Evolutionary conservation across 2,329 filamentous ascomycete species (phyloP).

Genomic region (Juglanconis juglandina): DNA sequence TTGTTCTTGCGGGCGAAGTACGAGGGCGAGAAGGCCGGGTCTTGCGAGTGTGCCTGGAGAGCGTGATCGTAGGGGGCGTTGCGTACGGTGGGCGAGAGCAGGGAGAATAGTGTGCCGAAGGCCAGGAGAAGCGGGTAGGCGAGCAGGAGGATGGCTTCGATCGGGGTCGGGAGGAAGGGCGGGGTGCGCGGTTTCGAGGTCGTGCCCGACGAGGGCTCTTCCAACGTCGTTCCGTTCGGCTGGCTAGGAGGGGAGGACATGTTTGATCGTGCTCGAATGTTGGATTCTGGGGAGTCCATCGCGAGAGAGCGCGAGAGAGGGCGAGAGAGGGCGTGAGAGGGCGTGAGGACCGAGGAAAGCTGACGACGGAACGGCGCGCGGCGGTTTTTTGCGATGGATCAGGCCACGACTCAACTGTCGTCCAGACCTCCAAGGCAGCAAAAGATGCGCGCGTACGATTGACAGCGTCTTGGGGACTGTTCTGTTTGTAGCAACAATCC

Average conservation of each 20-base stretch:
- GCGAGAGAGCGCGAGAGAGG: neutral
- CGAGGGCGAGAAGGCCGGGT: conserved; percentile 55
- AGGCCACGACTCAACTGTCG: too few species aligned
- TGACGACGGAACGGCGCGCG: neutral
- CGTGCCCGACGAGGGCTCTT: conserved; percentile 13
- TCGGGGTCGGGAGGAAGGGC: conserved; percentile 66
- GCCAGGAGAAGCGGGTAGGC: conserved; percentile 76
- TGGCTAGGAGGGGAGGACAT: conserved; percentile 6
- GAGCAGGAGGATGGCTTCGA: conserved; percentile 62
- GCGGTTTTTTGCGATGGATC: neutral
- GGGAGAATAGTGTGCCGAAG: conserved; percentile 77
- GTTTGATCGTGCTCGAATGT: conserved; percentile 12
- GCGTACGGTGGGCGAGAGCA: conserved; percentile 70
- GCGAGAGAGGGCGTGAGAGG: neutral
- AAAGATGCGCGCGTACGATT: too few species aligned
- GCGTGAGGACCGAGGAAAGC: too few species aligned
- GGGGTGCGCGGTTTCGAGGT: conserved; percentile 33
- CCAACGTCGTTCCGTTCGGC: conserved; percentile 5
- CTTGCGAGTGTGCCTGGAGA: conserved; percentile 59
- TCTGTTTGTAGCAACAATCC: too few species aligned
- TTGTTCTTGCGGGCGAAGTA: conserved; percentile 97
- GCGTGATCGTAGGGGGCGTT: conserved; percentile 58
- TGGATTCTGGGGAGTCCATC: conserved; percentile 15
- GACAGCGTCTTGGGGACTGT: too few species aligned
- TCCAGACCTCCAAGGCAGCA: too few species aligned